Conservation (phyloP, 768 basidiomycete genomes). For the Pleurotus tuoliensis region DNA sequence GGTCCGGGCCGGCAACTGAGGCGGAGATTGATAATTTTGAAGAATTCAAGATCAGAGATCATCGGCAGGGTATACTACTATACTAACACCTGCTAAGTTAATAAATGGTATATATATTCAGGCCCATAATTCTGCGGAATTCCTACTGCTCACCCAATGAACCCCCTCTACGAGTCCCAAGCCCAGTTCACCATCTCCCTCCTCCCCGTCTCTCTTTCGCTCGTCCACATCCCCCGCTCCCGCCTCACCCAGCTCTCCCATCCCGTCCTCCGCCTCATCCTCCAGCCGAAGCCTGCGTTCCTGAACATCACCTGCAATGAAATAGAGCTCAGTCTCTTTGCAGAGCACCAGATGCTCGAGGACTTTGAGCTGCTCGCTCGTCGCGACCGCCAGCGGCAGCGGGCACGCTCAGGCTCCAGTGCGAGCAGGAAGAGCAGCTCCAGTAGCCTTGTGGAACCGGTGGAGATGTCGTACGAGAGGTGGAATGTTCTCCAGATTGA, state of each 20-base stretch:
- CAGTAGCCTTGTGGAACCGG: constrained; percentile 34
- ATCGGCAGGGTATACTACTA: background rate
- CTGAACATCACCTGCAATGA: constrained; percentile 77
- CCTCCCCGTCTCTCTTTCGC: constrained; percentile 66
- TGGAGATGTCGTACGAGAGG: constrained; percentile 68
- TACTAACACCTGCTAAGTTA: background rate
- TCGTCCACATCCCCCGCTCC: constrained; percentile 73
- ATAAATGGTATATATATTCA: constrained; percentile 1
- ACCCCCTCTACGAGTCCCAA: constrained; percentile 2
- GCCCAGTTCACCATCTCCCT: constrained; percentile 59
- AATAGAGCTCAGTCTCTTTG: constrained; percentile 74
- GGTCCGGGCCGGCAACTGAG: constrained; percentile 3
- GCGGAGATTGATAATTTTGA: constrained; percentile 8
- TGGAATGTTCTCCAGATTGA: constrained; percentile 84
- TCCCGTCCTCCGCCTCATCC: constrained; percentile 64
- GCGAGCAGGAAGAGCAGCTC: constrained; percentile 22
- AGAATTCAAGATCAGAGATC: constrained; percentile 5
- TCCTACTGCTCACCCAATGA: background rate
- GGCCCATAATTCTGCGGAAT: background rate
- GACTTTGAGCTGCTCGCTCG: constrained; percentile 63
- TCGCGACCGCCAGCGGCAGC: constrained; percentile 47
- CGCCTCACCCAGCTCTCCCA: constrained; percentile 56
- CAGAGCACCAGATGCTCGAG: constrained; percentile 48
- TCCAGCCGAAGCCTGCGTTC: constrained; percentile 63
- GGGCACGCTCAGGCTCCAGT: constrained; percentile 36